These are phyloP conservation scores for Lasiosphaeris hirsuta DNA, from an alignment of 495 filamentous ascomycete species.

Conservation along the genomic window DNA sequence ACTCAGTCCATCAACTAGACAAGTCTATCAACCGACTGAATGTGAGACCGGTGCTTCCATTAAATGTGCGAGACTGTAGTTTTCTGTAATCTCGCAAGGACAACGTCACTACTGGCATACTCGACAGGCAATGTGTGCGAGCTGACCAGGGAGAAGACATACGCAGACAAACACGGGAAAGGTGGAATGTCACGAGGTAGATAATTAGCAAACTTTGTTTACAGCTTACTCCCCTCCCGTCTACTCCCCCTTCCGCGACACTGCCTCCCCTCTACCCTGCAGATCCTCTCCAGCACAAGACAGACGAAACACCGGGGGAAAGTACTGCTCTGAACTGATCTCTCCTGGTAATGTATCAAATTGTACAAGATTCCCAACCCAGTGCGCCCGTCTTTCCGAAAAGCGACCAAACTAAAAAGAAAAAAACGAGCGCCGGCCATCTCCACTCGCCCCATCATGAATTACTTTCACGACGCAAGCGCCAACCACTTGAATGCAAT, in stretches of 20 bases:
- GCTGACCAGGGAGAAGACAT: neutral
- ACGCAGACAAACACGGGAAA: neutral
- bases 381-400: slow-evolving; percentile 48
- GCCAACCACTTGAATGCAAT: slow-evolving; percentile 36
- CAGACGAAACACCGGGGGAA: slow-evolving; percentile 15
- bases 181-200: slow-evolving; percentile 13
- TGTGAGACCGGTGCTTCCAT: no score
- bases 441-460: slow-evolving; percentile 23
- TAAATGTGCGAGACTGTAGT: no score
- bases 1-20: no score
- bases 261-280: neutral
- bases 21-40: no score
- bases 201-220: slow-evolving; percentile 23
- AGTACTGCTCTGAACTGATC: slow-evolving; percentile 27
- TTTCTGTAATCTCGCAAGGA: no score
- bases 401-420: slow-evolving; percentile 34
- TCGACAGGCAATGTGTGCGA: neutral
- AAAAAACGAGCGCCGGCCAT: slow-evolving; percentile 34
- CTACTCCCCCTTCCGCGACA: neutral
- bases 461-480: slow-evolving; percentile 36
- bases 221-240: slow-evolving; percentile 6
- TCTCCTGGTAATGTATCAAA: slow-evolving; percentile 45
- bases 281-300: slow-evolving; percentile 15
- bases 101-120: no score
- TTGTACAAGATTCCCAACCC: slow-evolving; percentile 48